phyloP scores from a whole-genome alignment of 139 green algal species.

The Nannochloris sp. region DNA sequence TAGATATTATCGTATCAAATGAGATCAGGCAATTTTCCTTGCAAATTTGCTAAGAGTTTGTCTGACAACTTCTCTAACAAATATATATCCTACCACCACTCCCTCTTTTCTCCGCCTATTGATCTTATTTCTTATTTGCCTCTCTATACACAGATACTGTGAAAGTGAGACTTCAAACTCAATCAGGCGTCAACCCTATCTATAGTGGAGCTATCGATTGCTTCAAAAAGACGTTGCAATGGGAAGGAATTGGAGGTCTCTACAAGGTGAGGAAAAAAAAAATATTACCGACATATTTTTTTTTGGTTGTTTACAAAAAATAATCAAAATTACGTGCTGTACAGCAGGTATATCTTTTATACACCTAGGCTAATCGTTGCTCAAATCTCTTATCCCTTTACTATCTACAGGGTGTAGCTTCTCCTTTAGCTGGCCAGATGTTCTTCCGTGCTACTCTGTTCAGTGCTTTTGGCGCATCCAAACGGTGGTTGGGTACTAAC shows the following conservation, averaged over 20 bases:
- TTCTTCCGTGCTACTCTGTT: conserved; percentile 88
- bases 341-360: no score
- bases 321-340: no score
- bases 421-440: conserved; percentile 88
- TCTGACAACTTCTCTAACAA: no score
- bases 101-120: no score
- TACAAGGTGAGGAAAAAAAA: conserved; percentile 84
- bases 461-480: conserved; percentile 69
- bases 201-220: conserved; percentile 86
- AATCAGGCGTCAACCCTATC: conserved; percentile 75
- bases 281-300: neutral
- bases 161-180: conserved; percentile 89
- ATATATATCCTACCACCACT: no score
- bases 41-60: neutral
- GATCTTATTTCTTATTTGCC: neutral
- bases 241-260: conserved; percentile 77
- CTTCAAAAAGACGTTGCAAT: conserved; percentile 82
- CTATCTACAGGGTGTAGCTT: conserved; percentile 70
- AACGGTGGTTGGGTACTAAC: conserved; percentile 76
- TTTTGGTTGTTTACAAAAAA: neutral
- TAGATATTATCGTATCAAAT: neutral
- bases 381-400: neutral
- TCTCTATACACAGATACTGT: conserved; percentile 64
- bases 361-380: no score
- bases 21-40: neutral